These are phyloP conservation scores for Ceratocystis harringtonii DNA, from an alignment of 2,329 filamentous ascomycete genomes.

Conservation along the genomic window DNA sequence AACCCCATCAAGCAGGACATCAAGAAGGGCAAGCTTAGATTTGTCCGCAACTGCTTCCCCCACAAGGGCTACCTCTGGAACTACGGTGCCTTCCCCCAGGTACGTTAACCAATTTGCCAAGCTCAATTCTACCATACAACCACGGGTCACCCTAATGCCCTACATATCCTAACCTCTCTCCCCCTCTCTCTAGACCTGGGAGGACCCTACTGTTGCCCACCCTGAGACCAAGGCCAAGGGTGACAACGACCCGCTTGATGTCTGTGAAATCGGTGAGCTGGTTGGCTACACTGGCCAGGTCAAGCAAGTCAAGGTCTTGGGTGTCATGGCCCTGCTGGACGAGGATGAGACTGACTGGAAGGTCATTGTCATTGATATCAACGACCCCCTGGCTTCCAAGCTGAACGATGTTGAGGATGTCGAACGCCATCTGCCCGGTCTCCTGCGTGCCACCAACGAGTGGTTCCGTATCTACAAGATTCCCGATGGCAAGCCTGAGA, in stretches of 20 bases:
- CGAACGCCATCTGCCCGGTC: slow-evolving; percentile 91
- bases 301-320: slow-evolving; percentile 99
- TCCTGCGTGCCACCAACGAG: slow-evolving; percentile 95
- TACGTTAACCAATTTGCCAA: slow-evolving; percentile 29
- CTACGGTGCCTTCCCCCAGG: slow-evolving; percentile 98
- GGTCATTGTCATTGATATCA: slow-evolving; percentile 98
- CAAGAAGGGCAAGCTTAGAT: slow-evolving; percentile 99
- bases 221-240: slow-evolving; percentile 99
- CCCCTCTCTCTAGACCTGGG: slow-evolving; percentile 61
- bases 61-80: slow-evolving; percentile 99
- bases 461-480: slow-evolving; percentile 99
- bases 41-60: slow-evolving; percentile 99
- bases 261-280: slow-evolving; percentile 98
- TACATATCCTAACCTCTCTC: not conserved
- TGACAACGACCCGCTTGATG: slow-evolving; percentile 97
- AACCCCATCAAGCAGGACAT: slow-evolving; percentile 99
- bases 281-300: slow-evolving; percentile 92
- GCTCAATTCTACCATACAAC: not conserved
- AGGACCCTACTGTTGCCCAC: slow-evolving; percentile 91
- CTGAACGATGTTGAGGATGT: slow-evolving; percentile 98
- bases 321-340: slow-evolving; percentile 97
- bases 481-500: slow-evolving; percentile 99
- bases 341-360: slow-evolving; percentile 99
- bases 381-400: slow-evolving; percentile 90
- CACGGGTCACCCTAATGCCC: not conserved